phyloP scores from a whole-genome alignment of 352 stramenopile genomes.

The Peronospora destructor region DNA sequence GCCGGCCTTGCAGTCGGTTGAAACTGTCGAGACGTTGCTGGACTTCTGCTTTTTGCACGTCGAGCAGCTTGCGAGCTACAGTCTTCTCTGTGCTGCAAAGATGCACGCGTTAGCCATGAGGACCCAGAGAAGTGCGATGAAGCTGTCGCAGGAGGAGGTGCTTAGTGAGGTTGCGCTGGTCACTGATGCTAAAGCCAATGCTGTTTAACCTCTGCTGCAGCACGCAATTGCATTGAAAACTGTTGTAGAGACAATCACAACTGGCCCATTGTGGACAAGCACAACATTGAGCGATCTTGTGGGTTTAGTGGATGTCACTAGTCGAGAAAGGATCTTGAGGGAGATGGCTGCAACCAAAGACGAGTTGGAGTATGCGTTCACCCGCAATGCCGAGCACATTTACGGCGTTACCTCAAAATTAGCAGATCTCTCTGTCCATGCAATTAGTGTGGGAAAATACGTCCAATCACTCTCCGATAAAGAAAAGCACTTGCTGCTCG shows the following conservation, averaged over 20 bases:
- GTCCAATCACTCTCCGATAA: constrained; percentile 7
- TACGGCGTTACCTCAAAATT: background rate
- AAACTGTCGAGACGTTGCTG: constrained; percentile 29
- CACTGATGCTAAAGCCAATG: constrained; percentile 29
- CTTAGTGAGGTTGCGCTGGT: constrained; percentile 38
- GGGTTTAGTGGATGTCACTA: constrained; percentile 5
- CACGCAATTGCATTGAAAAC: constrained; percentile 27
- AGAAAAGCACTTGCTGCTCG: constrained; percentile 17
- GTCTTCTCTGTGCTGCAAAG: constrained; percentile 41
- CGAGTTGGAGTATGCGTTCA: constrained; percentile 10
- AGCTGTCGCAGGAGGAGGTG: constrained; percentile 14
- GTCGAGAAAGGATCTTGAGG: constrained; percentile 2
- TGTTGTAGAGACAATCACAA: constrained; percentile 7
- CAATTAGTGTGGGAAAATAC: constrained; percentile 4
- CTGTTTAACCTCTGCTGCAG: constrained; percentile 38
- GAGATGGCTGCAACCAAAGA: constrained; percentile 13
- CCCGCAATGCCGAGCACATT: constrained; percentile 10
- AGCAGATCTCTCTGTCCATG: background rate
- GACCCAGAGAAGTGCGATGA: constrained; percentile 11
- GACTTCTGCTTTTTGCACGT: constrained; percentile 39
- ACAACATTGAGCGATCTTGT: constrained; percentile 10
- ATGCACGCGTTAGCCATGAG: constrained; percentile 23
- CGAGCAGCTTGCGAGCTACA: constrained; percentile 26
- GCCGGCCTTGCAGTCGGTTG: constrained; percentile 1
- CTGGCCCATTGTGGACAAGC: constrained; percentile 5